Evolutionary conservation across 768 basidiomycete species (phyloP), one percentile per base, ranked within the genome.

Genomic region (Tremella yokohamensis): DNA sequence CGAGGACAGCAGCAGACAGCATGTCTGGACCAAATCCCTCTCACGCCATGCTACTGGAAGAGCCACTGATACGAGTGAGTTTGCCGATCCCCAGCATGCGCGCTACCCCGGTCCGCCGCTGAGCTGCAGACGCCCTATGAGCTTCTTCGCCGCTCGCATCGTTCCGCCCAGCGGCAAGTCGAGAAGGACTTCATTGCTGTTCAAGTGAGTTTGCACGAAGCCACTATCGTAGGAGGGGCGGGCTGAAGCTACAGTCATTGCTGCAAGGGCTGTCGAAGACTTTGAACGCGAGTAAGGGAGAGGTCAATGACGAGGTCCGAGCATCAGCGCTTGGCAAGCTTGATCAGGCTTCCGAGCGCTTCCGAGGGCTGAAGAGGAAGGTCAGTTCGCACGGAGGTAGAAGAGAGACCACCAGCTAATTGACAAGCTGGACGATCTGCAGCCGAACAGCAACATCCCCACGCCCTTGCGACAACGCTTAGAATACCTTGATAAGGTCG

Each of bases 341-440:
- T 2, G 66, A 67, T 59, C 62, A 58, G 20, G 60, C 61, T 2
- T 50, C 37, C 8, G 73, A 74, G 16, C 56, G 74, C 15, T 53
- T 66, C 3, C 57, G 88, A 76, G 84, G 81, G 53, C 81, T 97
- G 57, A 94, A 94, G 79, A 84, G 87, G 71, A 97, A 96, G 85
- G 93, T 90, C 48, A 42, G 20, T 29, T n/a, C 39, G 48, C 25
- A 40, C 24, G 29, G 61, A 37, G 29, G 6, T 34, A 11, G 6
- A 34, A 34, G 11, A 34, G 29, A 11, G 11, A 34, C 38, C 16
- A 48, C 34, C 15, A 18, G 42, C n/a, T 45, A 16, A n/a, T 57
- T 49, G 56, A 39, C 40, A 9, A 73, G 71, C 66, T 73, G 9
- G 69, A 70, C 24, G 71, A 73, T 52, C 55, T 73, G 1, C 71